Base-by-base conservation (phyloP, 805 yeast species). In the Metschnikowia arizonensis region DNA sequence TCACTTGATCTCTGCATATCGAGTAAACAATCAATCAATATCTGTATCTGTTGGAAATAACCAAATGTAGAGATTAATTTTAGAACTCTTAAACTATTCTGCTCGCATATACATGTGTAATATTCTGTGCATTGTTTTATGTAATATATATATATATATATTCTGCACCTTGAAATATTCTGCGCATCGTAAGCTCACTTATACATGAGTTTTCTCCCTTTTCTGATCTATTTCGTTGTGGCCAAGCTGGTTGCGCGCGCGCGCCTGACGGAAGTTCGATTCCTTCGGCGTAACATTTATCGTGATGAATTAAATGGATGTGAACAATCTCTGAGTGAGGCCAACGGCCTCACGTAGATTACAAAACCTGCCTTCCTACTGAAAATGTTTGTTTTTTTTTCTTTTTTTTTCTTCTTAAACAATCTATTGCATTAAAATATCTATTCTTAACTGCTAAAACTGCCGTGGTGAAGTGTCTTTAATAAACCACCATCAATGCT, bases 341-440 rank as follows among this genome's bases (percentile, higher is more conserved):
- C 73, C 61, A 45, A 70, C 73, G 73, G 57, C 58, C 48, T 37
- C 52, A 56, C 72, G 54, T 68, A 55, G 74, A 70, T 70, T 70
- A 70, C 56, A 69, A 65, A 63, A 59, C 74, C 73, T 68, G 76
- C 76, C 76, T 70, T 70, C 76, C 76, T 70, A 68, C 76, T 70
- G 76, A 70, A 58, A 55, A 53, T 53, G 58, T 56, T 56, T 46
- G 52, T 49, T 47, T 47, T 43, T 8, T 17, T 9, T 12, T 56
- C 46, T 53, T 49, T 47, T 47, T 43, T 8, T 17, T 9, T 12
- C 32, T 4, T 30, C 21, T 10, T 12, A 32, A 4, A 17, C 34
- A 17, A 17, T 32, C 23, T 11, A 32, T 17, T 32, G 34, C 14
- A 32, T 32, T 17, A 28, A 9, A 18, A 14, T 12, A 32, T 18